phyloP scores from a whole-genome alignment of 768 basidiomycete species.

The Termitomyces bulborhizus region DNA sequence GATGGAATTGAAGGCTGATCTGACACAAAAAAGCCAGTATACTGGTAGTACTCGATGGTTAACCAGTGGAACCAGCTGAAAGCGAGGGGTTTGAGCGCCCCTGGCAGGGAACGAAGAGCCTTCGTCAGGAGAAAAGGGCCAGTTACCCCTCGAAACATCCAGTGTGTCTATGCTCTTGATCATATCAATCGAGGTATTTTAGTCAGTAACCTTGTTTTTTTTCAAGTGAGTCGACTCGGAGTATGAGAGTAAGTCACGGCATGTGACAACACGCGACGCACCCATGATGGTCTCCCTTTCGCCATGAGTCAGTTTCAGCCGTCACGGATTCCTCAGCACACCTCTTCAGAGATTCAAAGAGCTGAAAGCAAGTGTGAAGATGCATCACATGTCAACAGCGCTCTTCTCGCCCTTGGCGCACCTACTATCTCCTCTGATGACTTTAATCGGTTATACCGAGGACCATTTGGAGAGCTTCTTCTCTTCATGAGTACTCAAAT shows the following conservation, averaged over 20 bases:
- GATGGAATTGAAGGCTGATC: not conserved
- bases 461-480: constrained; percentile 12
- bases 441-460: constrained; percentile 12
- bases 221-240: too few relatives aligned
- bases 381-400: constrained; percentile 1
- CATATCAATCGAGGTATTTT: not conserved
- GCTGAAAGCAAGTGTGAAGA: not conserved
- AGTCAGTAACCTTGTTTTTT: too few relatives aligned
- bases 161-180: not conserved
- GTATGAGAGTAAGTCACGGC: not conserved
- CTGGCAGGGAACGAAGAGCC: not conserved
- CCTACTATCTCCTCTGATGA: constrained; percentile 11
- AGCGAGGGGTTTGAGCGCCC: not conserved
- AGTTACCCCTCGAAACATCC: too few relatives aligned
- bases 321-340: constrained; percentile 8
- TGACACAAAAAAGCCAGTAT: not conserved
- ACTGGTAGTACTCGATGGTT: not conserved
- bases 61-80: not conserved
- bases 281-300: too few relatives aligned
- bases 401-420: constrained; percentile 11
- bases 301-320: not conserved
- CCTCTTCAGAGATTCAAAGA: not conserved
- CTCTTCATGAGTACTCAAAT: constrained; percentile 13
- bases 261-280: constrained; percentile 1
- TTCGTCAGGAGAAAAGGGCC: not conserved